Evolutionary conservation across 2,329 filamentous ascomycete genomes (phyloP).

Genomic region (Trichoderma aggressivum): DNA sequence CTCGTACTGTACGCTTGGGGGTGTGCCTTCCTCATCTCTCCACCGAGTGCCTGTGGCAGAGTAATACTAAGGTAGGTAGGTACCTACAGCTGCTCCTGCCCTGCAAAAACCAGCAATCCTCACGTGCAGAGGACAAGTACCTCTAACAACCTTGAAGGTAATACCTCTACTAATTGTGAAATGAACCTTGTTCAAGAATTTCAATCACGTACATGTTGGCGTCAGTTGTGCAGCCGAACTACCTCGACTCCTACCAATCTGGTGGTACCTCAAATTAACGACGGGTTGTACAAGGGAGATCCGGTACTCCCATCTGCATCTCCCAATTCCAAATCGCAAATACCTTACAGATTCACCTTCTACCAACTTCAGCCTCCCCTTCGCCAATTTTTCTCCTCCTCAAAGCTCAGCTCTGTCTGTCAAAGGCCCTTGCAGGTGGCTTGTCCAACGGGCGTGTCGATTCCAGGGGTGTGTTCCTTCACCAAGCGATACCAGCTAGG

Average conservation of each 20-base stretch:
- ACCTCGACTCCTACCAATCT: not conserved
- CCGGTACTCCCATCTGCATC: not conserved
- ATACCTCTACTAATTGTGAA: not conserved
- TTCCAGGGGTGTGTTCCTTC: conserved; percentile 3
- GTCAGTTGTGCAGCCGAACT: not conserved
- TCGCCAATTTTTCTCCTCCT: not conserved
- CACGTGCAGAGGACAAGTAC: not conserved
- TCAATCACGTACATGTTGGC: not conserved
- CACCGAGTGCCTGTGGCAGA: not conserved
- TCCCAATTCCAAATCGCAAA: not conserved
- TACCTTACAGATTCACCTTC: not conserved
- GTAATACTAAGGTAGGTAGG: too few species aligned
- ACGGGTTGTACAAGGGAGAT: not conserved
- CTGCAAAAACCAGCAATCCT: not conserved
- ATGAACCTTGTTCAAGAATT: not conserved
- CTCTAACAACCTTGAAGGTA: too few species aligned
- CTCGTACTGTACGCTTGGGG: not conserved
- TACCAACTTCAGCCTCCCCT: not conserved
- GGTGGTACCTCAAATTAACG: not conserved
- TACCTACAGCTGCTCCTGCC: not conserved
- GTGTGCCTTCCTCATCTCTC: not conserved
- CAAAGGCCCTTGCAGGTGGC: conserved; percentile 16
- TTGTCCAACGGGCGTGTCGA: conserved; percentile 11
- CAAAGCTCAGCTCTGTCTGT: not conserved
- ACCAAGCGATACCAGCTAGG: conserved; percentile 5